phyloP scores from a whole-genome alignment of 2,329 filamentous ascomycete genomes.

The Lomentospora prolificans region DNA sequence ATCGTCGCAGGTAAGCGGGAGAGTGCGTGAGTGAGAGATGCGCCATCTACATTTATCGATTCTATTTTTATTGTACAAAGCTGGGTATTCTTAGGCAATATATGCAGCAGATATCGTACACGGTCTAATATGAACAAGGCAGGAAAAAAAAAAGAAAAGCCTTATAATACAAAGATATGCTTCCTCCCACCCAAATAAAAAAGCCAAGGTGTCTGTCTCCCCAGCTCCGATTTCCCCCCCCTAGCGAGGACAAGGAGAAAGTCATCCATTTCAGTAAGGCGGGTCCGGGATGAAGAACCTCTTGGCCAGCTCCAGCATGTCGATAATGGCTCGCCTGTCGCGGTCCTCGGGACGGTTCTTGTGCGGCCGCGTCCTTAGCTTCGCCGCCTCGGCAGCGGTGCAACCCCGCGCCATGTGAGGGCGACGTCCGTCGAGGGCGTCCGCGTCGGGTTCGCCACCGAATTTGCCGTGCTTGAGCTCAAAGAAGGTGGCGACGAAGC shows the following conservation, averaged over 20 bases:
- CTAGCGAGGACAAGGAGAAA: too few relatives aligned
- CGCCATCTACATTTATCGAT: not conserved
- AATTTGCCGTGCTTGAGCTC: not conserved
- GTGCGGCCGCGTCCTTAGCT: not conserved
- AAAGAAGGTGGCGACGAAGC: slow-evolving; percentile 10
- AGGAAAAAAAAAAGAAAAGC: too few relatives aligned
- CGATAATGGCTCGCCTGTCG: not conserved
- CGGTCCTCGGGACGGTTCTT: not conserved
- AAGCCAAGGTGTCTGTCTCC: too few relatives aligned
- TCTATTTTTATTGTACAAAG: not conserved
- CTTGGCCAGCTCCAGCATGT: not conserved
- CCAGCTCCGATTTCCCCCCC: too few relatives aligned
- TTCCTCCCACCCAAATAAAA: not conserved
- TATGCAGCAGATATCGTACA: not conserved
- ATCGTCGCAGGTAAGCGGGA: too few relatives aligned
- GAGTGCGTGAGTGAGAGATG: too few relatives aligned
- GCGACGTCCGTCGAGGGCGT: too few relatives aligned
- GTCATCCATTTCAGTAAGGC: too few relatives aligned
- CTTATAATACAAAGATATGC: too few relatives aligned
- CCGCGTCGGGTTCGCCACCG: not conserved
- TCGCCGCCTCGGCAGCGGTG: too few relatives aligned
- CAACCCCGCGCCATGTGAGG: too few relatives aligned
- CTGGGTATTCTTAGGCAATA: not conserved
- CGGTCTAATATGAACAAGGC: too few relatives aligned
- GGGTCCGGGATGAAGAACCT: not conserved